Conservation (phyloP, 2,329 filamentous ascomycete species). For the Fusarium transvaalense region DNA sequence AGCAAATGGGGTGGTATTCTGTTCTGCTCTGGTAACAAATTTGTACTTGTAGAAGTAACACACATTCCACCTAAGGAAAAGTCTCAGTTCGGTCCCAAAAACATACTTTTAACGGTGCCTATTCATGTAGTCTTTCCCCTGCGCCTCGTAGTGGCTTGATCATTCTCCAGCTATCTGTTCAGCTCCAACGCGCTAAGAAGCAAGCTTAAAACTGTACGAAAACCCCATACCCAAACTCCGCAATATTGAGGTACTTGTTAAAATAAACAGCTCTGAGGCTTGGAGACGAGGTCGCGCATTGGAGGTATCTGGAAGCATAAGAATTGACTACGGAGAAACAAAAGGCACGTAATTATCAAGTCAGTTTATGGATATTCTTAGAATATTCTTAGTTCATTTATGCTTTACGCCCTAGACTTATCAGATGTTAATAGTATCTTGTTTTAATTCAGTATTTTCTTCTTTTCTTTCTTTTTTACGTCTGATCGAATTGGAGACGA, state of each 20-base stretch:
- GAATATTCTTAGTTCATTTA: too few species aligned
- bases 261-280: not conserved
- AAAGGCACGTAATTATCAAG: not conserved
- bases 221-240: not conserved
- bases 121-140: not conserved
- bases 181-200: not conserved
- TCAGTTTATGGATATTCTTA: not conserved
- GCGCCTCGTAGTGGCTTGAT: not conserved
- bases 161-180: not conserved
- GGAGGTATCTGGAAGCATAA: not conserved
- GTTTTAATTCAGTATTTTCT: not conserved
- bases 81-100: not conserved
- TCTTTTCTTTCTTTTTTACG: too few species aligned
- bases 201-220: not conserved
- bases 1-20: too few species aligned
- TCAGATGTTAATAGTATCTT: not conserved
- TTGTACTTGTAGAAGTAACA: not conserved
- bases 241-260: not conserved
- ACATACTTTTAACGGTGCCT: not conserved
- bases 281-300: not conserved
- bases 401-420: too few species aligned
- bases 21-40: too few species aligned
- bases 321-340: not conserved
- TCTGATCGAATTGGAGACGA: not conserved
- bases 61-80: not conserved